Evolutionary conservation across 768 basidiomycete species (phyloP).

Genomic region (Leucocoprinus leucothites): DNA sequence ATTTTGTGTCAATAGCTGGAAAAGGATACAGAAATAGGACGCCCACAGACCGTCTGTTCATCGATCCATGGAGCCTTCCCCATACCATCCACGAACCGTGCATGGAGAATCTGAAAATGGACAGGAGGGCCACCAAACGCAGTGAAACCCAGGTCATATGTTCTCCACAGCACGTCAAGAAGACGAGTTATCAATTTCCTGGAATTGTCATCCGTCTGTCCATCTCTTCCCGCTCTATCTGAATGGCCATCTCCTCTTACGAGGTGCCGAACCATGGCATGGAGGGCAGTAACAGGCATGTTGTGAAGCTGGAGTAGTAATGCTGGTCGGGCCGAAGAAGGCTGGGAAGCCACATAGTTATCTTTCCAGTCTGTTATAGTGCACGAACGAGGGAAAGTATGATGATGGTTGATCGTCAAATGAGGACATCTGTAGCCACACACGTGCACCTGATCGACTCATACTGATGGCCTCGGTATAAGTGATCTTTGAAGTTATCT

Average conservation of each 20-base stretch:
- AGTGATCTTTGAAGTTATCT: background rate
- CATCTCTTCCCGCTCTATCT: background rate
- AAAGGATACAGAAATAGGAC: background rate
- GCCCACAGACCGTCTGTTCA: conserved; percentile 33
- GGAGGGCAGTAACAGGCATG: background rate
- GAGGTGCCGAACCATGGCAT: conserved; percentile 4
- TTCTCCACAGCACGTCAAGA: conserved; percentile 29
- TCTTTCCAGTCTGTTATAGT: too few species aligned
- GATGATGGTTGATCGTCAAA: background rate
- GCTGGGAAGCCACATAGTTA: too few species aligned
- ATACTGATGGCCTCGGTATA: too few species aligned
- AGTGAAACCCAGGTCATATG: conserved; percentile 39
- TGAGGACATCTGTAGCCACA: background rate
- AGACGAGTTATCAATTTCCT: conserved; percentile 22
- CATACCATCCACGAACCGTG: conserved; percentile 33
- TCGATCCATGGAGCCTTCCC: conserved; percentile 36
- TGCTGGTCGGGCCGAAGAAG: too few species aligned
- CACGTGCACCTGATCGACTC: background rate
- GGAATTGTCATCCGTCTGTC: background rate
- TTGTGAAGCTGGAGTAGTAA: background rate
- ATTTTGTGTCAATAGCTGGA: background rate
- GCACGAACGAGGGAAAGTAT: too few species aligned
- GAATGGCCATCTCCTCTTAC: background rate
- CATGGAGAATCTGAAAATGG: conserved; percentile 44
- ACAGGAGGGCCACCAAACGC: conserved; percentile 49